Conservation (phyloP, 495 filamentous ascomycete species). For the Neurospora sp. region DNA sequence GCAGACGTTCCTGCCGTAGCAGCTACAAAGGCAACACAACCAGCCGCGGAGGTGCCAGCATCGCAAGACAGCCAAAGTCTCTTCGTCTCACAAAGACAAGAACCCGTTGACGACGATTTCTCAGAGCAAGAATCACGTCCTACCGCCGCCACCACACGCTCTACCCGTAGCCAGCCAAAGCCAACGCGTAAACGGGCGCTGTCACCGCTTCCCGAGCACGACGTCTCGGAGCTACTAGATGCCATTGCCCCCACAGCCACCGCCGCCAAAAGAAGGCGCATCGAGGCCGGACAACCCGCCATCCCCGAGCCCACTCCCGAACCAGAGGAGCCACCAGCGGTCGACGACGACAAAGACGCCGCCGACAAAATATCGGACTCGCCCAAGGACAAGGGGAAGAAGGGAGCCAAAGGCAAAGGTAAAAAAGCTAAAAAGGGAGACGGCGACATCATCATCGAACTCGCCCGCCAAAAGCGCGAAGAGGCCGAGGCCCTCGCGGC, state of each 20-base stretch:
- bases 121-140: slow-evolving; percentile 4
- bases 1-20: slow-evolving; percentile 1
- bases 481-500: slow-evolving; percentile 53
- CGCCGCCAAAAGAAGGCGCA: slow-evolving; percentile 58
- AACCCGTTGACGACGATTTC: slow-evolving; percentile 14
- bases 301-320: slow-evolving; percentile 14
- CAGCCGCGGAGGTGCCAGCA: neutral
- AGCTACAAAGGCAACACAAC: neutral
- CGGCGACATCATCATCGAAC: slow-evolving; percentile 51
- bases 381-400: slow-evolving; percentile 7
- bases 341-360: slow-evolving; percentile 4
- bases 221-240: slow-evolving; percentile 46
- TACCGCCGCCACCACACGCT: neutral
- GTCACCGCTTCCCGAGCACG: slow-evolving; percentile 23
- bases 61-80: slow-evolving; percentile 15
- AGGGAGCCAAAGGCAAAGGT: slow-evolving; percentile 31
- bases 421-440: slow-evolving; percentile 30
- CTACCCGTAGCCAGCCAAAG: slow-evolving; percentile 5
- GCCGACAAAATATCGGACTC: slow-evolving; percentile 1
- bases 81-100: slow-evolving; percentile 22
- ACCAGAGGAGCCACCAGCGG: slow-evolving; percentile 3
- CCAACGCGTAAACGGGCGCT: slow-evolving; percentile 35
- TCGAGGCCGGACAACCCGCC: slow-evolving; percentile 36
- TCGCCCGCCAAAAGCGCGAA: slow-evolving; percentile 56
- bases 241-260: slow-evolving; percentile 59